These are phyloP conservation scores for Epichloe coenophiala DNA, from an alignment of 2,329 filamentous ascomycete genomes.

Conservation along the genomic window DNA sequence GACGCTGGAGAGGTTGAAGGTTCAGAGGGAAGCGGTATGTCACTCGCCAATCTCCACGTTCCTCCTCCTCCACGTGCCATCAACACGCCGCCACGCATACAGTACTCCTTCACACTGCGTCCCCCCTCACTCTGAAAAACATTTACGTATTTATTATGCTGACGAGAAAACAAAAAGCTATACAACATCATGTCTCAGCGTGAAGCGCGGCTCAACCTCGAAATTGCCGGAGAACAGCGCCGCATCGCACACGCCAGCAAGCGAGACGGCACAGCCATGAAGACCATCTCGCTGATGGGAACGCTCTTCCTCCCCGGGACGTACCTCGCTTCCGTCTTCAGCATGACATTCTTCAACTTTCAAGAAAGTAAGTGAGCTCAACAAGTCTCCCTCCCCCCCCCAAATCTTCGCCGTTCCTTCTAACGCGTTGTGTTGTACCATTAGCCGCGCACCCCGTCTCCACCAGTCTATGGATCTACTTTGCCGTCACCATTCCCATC, in stretches of 20 bases:
- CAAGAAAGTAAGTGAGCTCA: constrained; percentile 24
- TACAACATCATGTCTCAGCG: constrained; percentile 55
- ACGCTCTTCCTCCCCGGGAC: constrained; percentile 51
- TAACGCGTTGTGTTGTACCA: background rate
- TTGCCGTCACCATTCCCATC: constrained; percentile 44
- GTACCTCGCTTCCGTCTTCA: constrained; percentile 48
- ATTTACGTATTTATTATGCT: too few species aligned
- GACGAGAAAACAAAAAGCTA: constrained; percentile 27
- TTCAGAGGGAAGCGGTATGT: constrained; percentile 47
- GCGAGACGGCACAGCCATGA: constrained; percentile 50
- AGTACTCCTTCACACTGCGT: background rate
- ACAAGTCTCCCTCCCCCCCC: background rate
- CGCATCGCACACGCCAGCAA: constrained; percentile 46
- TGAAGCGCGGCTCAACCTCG: constrained; percentile 49
- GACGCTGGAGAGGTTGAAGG: constrained; percentile 45
- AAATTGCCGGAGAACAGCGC: constrained; percentile 48
- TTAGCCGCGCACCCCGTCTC: constrained; percentile 30
- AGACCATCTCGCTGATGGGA: constrained; percentile 49
- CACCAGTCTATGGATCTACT: constrained; percentile 47
- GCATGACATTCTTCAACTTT: constrained; percentile 56
- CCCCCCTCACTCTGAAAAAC: background rate
- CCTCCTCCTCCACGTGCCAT: too few species aligned
- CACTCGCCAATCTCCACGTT: background rate
- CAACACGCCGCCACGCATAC: too few species aligned
- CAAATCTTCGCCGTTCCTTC: background rate